Conservation (phyloP, 305 asterid species). For the Fraxinus ornus region DNA sequence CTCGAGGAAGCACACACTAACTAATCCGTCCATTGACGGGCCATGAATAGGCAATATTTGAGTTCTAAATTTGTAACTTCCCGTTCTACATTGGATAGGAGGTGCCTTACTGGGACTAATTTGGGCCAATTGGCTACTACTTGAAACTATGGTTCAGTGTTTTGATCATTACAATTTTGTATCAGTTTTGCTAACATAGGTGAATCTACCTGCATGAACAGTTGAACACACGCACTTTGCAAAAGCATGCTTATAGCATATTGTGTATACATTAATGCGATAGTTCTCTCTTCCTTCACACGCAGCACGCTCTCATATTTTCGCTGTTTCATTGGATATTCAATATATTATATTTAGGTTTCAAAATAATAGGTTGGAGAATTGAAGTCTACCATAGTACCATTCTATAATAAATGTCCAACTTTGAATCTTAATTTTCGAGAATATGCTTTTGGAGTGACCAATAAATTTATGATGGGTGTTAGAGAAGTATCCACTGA, state of each 20-base stretch:
- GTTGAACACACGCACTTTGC: not conserved
- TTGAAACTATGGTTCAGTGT: not conserved
- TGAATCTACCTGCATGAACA: not conserved
- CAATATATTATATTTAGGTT: not conserved
- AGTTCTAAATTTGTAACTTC: not conserved
- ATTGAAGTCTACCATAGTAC: not conserved
- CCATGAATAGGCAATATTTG: not conserved
- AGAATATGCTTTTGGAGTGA: not conserved
- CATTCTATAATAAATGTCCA: not conserved
- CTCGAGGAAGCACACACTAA: not conserved
- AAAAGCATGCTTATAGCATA: not conserved
- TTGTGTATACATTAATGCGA: not conserved
- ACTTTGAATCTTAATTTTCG: not conserved
- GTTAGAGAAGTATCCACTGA: not conserved
- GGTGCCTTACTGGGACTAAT: not conserved
- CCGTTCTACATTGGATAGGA: not conserved
- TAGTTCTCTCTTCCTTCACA: not conserved
- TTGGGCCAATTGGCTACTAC: not conserved
- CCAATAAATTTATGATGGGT: not conserved
- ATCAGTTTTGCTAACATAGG: not conserved
- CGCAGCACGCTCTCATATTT: not conserved
- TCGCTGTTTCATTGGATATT: not conserved
- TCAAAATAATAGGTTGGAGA: not conserved
- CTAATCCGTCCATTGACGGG: not conserved
- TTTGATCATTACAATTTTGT: not conserved